Evolutionary conservation across 345 rosid species (phyloP), one percentile per base, ranked within the genome.

Genomic region (Arabis hirsuta): DNA sequence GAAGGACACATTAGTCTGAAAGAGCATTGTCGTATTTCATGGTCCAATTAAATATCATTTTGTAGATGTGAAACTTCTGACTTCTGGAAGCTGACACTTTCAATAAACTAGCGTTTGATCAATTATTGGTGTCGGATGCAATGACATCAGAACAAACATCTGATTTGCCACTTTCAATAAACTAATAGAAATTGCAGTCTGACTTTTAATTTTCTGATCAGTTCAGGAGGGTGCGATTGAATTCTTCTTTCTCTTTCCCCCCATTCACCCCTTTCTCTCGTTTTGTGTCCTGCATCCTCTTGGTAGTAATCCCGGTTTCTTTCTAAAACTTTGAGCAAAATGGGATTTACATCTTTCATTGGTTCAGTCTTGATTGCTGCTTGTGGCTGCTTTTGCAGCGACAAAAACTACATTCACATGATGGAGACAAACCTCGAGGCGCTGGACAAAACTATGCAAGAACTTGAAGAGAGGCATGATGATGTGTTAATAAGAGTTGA

Each of bases 151-250:
- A 16, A 16, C 16, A 16, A 16, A 16, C 16, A 16, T 16, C 16
- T 16, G 16, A 16, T 16, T 16, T 54, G 19, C 8, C 11, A 54
- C 41, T 55, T 55, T 55, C 41, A n/a, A 31, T 29, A n/a, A n/a
- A 55, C 41, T 8, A 31, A n/a, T 7, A 31, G 41, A 55, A 55
- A n/a, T 55, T 55, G 20, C 59, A 29, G 12, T 31, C 10, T 55
- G 59, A n/a, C 59, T 55, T 55, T n/a, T 16, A 2, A 16, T 47
- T 16, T 47, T 47, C 52, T 55, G 22, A 55, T 32, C 59, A 31
- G 6, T 31, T 31, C 34, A 31, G 4, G 34, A 31, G 4, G 38
- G 38, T 7, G 6, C 4, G 38, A 34, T 34, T 34, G 41, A 1
- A 29, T 31, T 14, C 12, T 12, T 3, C 9, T 19, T 4, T 0